Evolutionary conservation across 2,329 filamentous ascomycete species (phyloP), one percentile per base, ranked within the genome.

Genomic region (Nakataea oryzae): DNA sequence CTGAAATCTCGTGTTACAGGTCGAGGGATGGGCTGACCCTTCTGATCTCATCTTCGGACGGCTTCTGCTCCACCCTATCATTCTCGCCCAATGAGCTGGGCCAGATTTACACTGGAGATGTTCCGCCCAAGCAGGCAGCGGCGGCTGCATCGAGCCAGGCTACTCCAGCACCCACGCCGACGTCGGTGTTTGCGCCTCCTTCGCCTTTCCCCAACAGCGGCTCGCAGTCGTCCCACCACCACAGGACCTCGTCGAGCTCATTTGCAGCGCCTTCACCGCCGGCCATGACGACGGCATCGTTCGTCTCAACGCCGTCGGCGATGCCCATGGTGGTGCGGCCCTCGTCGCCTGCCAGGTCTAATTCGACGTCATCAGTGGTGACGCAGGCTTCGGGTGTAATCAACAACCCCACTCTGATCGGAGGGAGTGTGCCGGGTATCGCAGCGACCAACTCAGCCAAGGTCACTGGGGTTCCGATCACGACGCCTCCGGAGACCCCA

Each of bases 1-100:
- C 69, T 63, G 58, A 63, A 50, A 28, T 9, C 27, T 47, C 34
- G 24, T 14, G n/a, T 14, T n/a, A 29, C 62, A 78, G 79, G 79
- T 78, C 79, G 50, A 78, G 71, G 58, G 79, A 81, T 63, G 79
- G 79, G 54, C 69, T 74, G 9, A 81, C 79, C 13, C 61, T 69
- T 30, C 64, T 69, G 24, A 67, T 69, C 58, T 66, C 66, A n/a
- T 99, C 95, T 0, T 97, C 95, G 0, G 95, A 99, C 73, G 95
- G 95, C 0, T 99, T 97, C 77, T 99, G 95, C 73, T 99, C 95
- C 0, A 89, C 90, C 0, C 79, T 99, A 7, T 89, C 92, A 0
- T 99, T 99, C 71, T 75, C 84, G 1, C 79, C 89, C 2, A 90
- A 91, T 11, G 95, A 99, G 73, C 79, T 99, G 1, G 95, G 95